Percentiles rank a stretch among this genome's conserved stretches.
Conservation (phyloP, 768 basidiomycete species). For the Termitomyces sp. region DNA sequence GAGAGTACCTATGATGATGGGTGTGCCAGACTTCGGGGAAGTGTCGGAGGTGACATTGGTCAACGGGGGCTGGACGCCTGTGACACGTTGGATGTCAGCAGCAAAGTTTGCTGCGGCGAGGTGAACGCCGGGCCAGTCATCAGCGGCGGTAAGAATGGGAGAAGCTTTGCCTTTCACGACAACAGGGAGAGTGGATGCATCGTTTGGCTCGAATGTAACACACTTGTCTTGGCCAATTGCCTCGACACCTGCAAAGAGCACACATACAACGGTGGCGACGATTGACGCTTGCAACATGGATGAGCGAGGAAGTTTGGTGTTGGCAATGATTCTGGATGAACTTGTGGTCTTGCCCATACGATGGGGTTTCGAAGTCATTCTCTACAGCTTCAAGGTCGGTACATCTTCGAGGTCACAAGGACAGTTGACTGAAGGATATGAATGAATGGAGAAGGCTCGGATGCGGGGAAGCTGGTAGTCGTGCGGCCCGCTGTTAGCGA, state of each 20-base stretch:
- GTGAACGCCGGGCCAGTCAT: slow-evolving; percentile 62
- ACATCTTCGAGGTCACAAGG: not conserved
- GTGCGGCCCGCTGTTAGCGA: not conserved
- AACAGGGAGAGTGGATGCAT: slow-evolving; percentile 33
- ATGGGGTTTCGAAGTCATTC: not conserved
- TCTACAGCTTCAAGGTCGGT: not conserved
- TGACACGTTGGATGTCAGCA: slow-evolving; percentile 55
- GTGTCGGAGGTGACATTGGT: slow-evolving; percentile 42
- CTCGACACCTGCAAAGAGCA: slow-evolving; percentile 15
- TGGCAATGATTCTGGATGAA: not conserved
- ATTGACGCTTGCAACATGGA: slow-evolving; percentile 11
- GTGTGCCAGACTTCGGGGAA: slow-evolving; percentile 24
- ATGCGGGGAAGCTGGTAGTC: not conserved
- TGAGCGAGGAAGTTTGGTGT: not conserved
- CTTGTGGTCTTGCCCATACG: not conserved
- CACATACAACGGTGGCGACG: slow-evolving; percentile 5
- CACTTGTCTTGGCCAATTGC: slow-evolving; percentile 47
- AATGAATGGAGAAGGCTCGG: not conserved
- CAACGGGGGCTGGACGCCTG: slow-evolving; percentile 43
- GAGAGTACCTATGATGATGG: slow-evolving; percentile 63
- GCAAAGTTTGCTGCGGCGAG: slow-evolving; percentile 56
- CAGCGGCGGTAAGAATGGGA: slow-evolving; percentile 43
- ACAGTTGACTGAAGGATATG: not conserved
- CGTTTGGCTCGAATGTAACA: slow-evolving; percentile 34
- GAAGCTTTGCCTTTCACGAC: slow-evolving; percentile 39